Evolutionary conservation across 768 basidiomycete genomes (phyloP).

Genomic region (Candolleomyces efflorescens): DNA sequence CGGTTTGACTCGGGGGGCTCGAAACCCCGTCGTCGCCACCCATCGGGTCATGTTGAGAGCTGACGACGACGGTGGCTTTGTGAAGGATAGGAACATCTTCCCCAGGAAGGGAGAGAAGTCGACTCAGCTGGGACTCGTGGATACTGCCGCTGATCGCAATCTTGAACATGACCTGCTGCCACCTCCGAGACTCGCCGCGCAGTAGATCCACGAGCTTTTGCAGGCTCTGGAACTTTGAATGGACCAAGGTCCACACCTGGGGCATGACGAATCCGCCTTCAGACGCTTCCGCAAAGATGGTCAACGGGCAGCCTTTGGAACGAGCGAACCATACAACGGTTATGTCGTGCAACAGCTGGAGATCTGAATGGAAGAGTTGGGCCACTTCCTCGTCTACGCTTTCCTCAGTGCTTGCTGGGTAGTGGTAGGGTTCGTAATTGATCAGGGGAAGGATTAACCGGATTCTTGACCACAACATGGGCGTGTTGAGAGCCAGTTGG

Average conservation of each 20-base stretch:
- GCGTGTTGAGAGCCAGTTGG: neutral
- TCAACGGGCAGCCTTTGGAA: neutral
- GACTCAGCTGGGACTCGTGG: neutral
- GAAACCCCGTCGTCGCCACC: no score
- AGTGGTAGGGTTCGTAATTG: neutral
- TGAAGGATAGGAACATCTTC: neutral
- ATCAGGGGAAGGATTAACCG: neutral
- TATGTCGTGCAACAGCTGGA: neutral
- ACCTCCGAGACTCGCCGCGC: neutral
- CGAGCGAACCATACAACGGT: neutral
- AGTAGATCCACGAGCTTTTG: neutral
- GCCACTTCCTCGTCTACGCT: neutral
- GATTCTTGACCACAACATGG: neutral
- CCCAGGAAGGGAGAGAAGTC: neutral
- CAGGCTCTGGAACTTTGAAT: neutral
- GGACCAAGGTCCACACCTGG: neutral
- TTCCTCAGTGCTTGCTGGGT: neutral
- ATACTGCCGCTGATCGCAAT: neutral
- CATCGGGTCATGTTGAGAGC: neutral
- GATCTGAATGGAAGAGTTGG: neutral
- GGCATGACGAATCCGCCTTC: neutral
- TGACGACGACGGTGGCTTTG: neutral
- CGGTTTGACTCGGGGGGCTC: neutral
- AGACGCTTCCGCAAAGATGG: neutral
- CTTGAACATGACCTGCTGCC: neutral